Conservation (phyloP, 768 basidiomycete genomes). For the Kwoniella dendrophila region DNA sequence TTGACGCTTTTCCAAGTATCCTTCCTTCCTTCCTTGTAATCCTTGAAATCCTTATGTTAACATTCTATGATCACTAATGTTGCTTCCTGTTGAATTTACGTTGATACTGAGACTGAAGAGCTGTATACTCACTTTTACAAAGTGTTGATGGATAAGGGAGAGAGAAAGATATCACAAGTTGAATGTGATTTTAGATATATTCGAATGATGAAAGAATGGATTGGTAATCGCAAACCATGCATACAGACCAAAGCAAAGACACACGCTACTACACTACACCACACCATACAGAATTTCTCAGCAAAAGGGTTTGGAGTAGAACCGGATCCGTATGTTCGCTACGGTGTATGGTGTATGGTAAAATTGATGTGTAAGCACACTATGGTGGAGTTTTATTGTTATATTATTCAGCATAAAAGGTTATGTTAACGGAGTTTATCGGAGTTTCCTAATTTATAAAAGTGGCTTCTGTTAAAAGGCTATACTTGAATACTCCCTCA, state of each 20-base stretch:
- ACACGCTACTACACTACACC: not conserved
- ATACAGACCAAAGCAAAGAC: not conserved
- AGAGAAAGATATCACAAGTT: constrained; percentile 1
- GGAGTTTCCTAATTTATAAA: no score
- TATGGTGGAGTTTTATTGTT: no score
- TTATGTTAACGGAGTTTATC: no score
- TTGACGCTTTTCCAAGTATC: not conserved
- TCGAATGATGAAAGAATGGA: not conserved
- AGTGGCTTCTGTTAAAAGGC: no score
- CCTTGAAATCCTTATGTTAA: not conserved
- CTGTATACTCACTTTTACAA: constrained; percentile 21
- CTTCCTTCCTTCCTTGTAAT: not conserved
- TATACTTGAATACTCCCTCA: no score
- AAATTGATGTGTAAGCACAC: not conserved
- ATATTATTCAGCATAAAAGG: no score
- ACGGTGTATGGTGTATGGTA: not conserved
- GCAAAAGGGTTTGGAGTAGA: no score
- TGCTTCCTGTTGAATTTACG: no score
- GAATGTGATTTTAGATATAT: not conserved
- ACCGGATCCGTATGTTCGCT: no score
- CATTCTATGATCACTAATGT: not conserved
- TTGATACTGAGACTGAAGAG: no score
- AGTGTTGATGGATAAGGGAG: constrained; percentile 13
- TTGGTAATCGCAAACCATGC: not conserved
- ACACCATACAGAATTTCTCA: no score